Base-by-base conservation (phyloP, 208 protist genomes). In the Acanthamoeba lenticulata region DNA sequence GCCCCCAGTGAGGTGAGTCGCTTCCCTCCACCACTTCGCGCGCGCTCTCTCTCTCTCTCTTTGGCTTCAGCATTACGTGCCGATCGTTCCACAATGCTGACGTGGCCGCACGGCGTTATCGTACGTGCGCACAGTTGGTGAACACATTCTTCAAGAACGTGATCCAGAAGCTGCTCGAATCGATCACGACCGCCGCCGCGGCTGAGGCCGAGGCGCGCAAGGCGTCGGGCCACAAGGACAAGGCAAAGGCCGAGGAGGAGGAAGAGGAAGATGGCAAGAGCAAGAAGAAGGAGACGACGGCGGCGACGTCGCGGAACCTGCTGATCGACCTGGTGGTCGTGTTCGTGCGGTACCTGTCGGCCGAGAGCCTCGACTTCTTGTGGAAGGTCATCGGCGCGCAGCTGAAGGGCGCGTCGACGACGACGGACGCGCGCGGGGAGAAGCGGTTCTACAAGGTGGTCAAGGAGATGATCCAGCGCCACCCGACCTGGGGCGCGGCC, bases 131-230 rank as follows among this genome's bases (percentile, higher is more conserved):
- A n/a, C 24, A 86, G 77, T 19, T 86, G 11, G 77, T 86, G 45
- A 86, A 86, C 77, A 86, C 77, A 34, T 86, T 86, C 77, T 86
- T 86, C 77, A 86, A 86, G 77, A 86, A 86, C 32, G 77, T 86
- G 6, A 86, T 86, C 5, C 77, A 86, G 45, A 86, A 86, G 45
- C 45, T 86, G 77, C 32, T 86, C 7, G 77, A 86, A 38, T 27
- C 77, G 19, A 86, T 55, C 77, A 57, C 77, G 24, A 55, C 77
- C 21, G 77, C 77, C 7, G 77, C 77, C 11, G 21, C 65, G 2
- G 36, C 29, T 9, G 32, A 34, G 9, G 65, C 65, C 36, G 65
- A 40, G 15, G 52, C 52, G 15, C 11, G 52, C 52, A 21, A 11
- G 52, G 52, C n/a, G n/a, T n/a, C n/a, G n/a, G n/a, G n/a, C n/a